phyloP scores from a whole-genome alignment of 2,329 filamentous ascomycete genomes.

The Cladosporium sp. region DNA sequence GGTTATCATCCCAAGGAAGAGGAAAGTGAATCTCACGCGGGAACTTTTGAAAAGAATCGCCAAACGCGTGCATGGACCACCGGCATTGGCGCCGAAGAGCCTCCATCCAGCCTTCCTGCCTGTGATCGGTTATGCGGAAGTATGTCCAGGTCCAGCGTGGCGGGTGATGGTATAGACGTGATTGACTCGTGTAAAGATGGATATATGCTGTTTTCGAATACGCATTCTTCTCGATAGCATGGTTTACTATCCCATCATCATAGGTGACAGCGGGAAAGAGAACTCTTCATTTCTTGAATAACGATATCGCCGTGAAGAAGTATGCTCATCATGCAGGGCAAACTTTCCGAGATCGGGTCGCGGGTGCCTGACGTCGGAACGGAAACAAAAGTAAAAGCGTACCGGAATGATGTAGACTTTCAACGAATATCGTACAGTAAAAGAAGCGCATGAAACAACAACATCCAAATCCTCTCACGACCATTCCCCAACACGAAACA shows the following conservation, averaged over 20 bases:
- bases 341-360: slow-evolving; percentile 1
- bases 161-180: too few relatives aligned
- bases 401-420: neutral
- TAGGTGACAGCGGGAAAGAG: too few relatives aligned
- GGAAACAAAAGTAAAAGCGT: slow-evolving; percentile 1
- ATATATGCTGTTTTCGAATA: too few relatives aligned
- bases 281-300: too few relatives aligned
- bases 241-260: too few relatives aligned
- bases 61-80: neutral
- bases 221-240: too few relatives aligned
- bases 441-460: neutral
- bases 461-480: neutral
- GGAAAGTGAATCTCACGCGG: neutral
- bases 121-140: too few relatives aligned
- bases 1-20: neutral
- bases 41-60: neutral
- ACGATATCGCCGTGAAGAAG: too few relatives aligned
- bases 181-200: too few relatives aligned
- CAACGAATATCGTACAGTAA: slow-evolving; percentile 2
- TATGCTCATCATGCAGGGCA: neutral
- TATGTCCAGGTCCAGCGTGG: too few relatives aligned
- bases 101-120: neutral
- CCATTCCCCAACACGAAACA: neutral
- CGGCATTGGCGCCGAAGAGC: neutral
- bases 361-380: slow-evolving; percentile 6